These are phyloP conservation scores for Fomitopsis pinicola DNA, from an alignment of 1,284 basidiomycete species.

Conservation along the genomic window DNA sequence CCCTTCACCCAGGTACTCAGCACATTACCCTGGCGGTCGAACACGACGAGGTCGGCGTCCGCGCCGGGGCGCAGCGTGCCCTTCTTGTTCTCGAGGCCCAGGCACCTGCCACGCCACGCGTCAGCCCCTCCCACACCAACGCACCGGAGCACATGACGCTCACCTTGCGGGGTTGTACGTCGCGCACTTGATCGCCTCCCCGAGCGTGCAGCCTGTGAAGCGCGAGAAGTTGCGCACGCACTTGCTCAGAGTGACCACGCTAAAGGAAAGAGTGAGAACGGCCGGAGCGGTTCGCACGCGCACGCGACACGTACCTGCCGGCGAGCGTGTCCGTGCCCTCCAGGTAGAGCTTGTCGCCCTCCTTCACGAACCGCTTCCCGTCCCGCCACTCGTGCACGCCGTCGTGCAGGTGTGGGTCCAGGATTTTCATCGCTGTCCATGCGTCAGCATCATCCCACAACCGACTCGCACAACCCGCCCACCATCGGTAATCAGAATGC, in stretches of 20 bases:
- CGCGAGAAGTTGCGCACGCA: conserved; percentile 81
- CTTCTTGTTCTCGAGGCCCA: conserved; percentile 76
- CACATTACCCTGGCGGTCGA: conserved; percentile 66
- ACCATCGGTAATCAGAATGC: conserved; percentile 89
- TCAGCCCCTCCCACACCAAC: background rate
- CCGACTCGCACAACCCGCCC: conserved; percentile 7
- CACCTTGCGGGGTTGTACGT: conserved; percentile 79
- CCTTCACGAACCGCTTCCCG: conserved; percentile 72
- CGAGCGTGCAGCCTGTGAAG: conserved; percentile 80
- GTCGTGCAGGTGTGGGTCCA: conserved; percentile 81
- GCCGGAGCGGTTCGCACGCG: background rate
- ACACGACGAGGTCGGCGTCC: conserved; percentile 80
- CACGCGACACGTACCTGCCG: conserved; percentile 51
- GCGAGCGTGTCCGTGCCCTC: conserved; percentile 86
- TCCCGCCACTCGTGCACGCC: conserved; percentile 88
- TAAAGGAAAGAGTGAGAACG: conserved; percentile 24
- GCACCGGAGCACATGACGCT: conserved; percentile 14
- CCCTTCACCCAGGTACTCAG: conserved; percentile 81
- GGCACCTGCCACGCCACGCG: conserved; percentile 42
- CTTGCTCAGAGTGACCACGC: conserved; percentile 77
- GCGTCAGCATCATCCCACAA: conserved; percentile 2
- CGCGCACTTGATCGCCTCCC: conserved; percentile 81
- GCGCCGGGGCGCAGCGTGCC: conserved; percentile 77
- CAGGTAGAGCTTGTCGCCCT: conserved; percentile 77
- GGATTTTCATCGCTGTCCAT: conserved; percentile 71